Evolutionary conservation across 2,329 filamentous ascomycete genomes (phyloP).

Genomic region (Fusarium oxysporum): DNA sequence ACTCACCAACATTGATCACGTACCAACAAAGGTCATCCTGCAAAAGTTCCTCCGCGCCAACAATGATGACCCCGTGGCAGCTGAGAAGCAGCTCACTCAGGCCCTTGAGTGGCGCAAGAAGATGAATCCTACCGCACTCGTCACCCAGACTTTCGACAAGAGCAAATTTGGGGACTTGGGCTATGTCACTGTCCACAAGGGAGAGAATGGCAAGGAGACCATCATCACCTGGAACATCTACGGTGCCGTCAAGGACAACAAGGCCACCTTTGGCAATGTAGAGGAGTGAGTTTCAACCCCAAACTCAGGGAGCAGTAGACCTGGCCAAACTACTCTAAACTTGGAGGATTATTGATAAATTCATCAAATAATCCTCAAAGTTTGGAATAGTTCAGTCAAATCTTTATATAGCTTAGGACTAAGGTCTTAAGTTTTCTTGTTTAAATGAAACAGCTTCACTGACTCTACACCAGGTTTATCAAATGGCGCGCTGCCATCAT

Average conservation of each 20-base stretch:
- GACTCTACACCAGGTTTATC: slow-evolving; percentile 73
- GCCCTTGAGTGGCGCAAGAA: slow-evolving; percentile 87
- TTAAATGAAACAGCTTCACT: slow-evolving; percentile 3
- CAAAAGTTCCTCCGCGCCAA: slow-evolving; percentile 97
- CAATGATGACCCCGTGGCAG: slow-evolving; percentile 77
- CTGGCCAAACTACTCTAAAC: not conserved
- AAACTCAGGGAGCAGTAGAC: not conserved
- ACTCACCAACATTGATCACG: slow-evolving; percentile 67
- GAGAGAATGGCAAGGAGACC: slow-evolving; percentile 65
- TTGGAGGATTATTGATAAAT: not conserved
- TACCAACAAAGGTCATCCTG: slow-evolving; percentile 84
- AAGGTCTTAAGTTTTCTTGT: not conserved
- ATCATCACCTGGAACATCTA: slow-evolving; percentile 95
- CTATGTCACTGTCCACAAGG: slow-evolving; percentile 79
- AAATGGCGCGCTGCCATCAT: slow-evolving; percentile 91
- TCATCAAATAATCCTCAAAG: not conserved
- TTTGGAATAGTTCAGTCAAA: not conserved
- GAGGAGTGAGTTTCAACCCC: slow-evolving; percentile 71
- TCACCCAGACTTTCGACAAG: slow-evolving; percentile 72
- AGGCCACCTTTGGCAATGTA: slow-evolving; percentile 85
- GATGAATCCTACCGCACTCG: slow-evolving; percentile 75
- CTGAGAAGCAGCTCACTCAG: slow-evolving; percentile 80
- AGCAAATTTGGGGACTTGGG: slow-evolving; percentile 82
- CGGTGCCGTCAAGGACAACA: slow-evolving; percentile 83
- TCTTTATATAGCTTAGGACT: not conserved